A percentile compares a stretch with the other conserved stretches of the same genome.
Conservation (phyloP, 2,329 filamentous ascomycete species). For the Chaetomium globosum region DNA sequence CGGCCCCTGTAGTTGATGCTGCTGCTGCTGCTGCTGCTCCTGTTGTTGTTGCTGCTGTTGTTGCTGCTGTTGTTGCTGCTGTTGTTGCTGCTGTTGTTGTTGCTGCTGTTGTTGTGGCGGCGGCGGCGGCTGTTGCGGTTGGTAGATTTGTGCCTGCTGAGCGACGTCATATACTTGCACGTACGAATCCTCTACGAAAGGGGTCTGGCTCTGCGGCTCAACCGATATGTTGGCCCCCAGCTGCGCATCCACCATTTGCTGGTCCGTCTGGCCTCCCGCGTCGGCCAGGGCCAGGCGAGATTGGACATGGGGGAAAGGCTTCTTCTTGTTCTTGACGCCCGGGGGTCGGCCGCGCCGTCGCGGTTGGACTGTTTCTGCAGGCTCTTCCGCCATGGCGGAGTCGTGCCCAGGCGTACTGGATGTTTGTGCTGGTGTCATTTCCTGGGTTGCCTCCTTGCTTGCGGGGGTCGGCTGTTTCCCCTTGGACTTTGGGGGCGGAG, state of each 20-base stretch:
- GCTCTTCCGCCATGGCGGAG: neutral
- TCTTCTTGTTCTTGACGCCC: conserved; percentile 18
- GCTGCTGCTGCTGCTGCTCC: conserved; percentile 17
- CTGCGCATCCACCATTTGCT: conserved; percentile 41
- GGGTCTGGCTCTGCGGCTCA: conserved; percentile 44
- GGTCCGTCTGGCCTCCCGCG: neutral
- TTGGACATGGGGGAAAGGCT: conserved; percentile 14
- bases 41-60: conserved; percentile 13
- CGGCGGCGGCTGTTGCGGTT: conserved; percentile 7
- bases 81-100: conserved; percentile 13
- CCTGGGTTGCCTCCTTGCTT: conserved; percentile 39
- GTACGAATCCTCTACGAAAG: conserved; percentile 25
- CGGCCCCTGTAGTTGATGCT: conserved; percentile 9
- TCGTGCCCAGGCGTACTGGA: neutral
- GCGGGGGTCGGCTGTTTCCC: conserved; percentile 23
- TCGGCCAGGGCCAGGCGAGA: conserved; percentile 17
- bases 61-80: conserved; percentile 8
- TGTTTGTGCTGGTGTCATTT: neutral
- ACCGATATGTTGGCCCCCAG: conserved; percentile 47
- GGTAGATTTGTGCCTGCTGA: conserved; percentile 14
- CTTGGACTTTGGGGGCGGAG: conserved; percentile 11
- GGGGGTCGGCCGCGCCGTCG: conserved; percentile 20
- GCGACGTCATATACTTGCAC: conserved; percentile 22
- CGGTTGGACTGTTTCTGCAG: conserved; percentile 1
- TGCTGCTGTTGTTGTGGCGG: conserved; percentile 11